A percentile compares a stretch with the other conserved stretches of the same genome.
phyloP scores from a whole-genome alignment of 768 basidiomycete species.

The Terana coerulea region DNA sequence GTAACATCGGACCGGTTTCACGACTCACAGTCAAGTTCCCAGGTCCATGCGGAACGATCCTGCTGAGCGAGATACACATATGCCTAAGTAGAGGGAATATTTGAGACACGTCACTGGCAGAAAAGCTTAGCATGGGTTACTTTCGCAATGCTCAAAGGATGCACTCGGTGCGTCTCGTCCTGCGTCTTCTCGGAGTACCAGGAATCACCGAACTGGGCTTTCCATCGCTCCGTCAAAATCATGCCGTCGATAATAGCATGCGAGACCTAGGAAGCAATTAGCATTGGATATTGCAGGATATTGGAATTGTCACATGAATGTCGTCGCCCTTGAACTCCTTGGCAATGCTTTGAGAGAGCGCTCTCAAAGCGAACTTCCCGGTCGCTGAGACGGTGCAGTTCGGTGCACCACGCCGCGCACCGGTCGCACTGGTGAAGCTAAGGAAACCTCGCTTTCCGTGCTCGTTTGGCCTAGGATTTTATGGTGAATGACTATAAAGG shows the following conservation, averaged over 20 bases:
- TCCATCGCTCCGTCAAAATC: conserved; percentile 14
- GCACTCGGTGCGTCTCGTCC: conserved; percentile 10
- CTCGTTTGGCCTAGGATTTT: conserved; percentile 7
- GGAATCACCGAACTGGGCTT: conserved; percentile 7
- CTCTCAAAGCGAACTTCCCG: conserved; percentile 59
- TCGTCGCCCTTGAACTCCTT: conserved; percentile 75
- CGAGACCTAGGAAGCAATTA: conserved; percentile 43
- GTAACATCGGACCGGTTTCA: background rate
- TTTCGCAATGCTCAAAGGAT: conserved; percentile 16
- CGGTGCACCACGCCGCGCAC: conserved; percentile 48
- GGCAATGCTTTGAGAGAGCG: conserved; percentile 64
- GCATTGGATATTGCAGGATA: too few species aligned
- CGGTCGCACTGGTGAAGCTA: conserved; percentile 73
- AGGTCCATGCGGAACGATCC: conserved; percentile 25
- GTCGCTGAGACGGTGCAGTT: conserved; percentile 59
- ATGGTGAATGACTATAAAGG: background rate
- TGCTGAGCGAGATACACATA: conserved; percentile 23
- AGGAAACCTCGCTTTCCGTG: conserved; percentile 48
- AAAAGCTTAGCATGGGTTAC: background rate
- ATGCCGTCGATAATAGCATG: conserved; percentile 65
- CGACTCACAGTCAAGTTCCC: conserved; percentile 25
- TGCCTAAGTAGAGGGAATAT: conserved; percentile 7
- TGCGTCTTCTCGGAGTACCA: conserved; percentile 10
- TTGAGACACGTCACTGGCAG: background rate
- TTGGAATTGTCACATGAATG: conserved; percentile 54